phyloP scores from a whole-genome alignment of 2,329 filamentous ascomycete genomes.

The Colletotrichum noveboracense region DNA sequence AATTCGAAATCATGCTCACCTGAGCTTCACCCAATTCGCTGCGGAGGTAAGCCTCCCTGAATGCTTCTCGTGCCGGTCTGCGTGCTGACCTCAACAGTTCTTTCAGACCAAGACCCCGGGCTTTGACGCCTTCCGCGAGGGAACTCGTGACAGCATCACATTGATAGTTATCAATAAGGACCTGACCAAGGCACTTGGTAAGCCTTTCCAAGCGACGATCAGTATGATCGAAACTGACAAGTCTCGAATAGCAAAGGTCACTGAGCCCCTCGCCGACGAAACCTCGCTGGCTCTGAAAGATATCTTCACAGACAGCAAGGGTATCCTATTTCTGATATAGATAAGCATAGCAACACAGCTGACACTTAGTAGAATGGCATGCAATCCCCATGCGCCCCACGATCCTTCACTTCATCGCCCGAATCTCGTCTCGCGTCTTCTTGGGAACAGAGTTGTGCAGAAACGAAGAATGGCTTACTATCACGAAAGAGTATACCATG shows the following conservation, averaged over 20 bases:
- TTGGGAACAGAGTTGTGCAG: constrained; percentile 49
- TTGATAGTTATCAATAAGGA: constrained; percentile 3
- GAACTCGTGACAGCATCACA: neutral
- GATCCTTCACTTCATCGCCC: constrained; percentile 42
- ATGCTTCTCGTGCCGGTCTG: too few species aligned
- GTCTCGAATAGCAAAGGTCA: neutral
- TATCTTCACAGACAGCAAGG: neutral
- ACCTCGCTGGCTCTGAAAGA: neutral
- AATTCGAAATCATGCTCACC: neutral
- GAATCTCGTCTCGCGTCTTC: constrained; percentile 55
- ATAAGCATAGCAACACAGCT: neutral
- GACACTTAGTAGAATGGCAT: constrained; percentile 24
- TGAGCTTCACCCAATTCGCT: neutral
- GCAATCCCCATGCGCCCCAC: neutral
- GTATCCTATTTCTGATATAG: neutral
- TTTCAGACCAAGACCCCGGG: neutral
- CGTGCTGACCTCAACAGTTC: neutral
- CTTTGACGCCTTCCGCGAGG: neutral
- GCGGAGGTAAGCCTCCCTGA: neutral
- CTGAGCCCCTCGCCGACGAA: constrained; percentile 5
- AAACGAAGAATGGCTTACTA: constrained; percentile 51
- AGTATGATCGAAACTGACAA: neutral
- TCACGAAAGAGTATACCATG: constrained; percentile 48
- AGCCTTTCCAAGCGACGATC: neutral
- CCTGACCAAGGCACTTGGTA: constrained; percentile 1